Conservation (phyloP, 2,329 filamentous ascomycete genomes). For the Colletotrichum coccodes region DNA sequence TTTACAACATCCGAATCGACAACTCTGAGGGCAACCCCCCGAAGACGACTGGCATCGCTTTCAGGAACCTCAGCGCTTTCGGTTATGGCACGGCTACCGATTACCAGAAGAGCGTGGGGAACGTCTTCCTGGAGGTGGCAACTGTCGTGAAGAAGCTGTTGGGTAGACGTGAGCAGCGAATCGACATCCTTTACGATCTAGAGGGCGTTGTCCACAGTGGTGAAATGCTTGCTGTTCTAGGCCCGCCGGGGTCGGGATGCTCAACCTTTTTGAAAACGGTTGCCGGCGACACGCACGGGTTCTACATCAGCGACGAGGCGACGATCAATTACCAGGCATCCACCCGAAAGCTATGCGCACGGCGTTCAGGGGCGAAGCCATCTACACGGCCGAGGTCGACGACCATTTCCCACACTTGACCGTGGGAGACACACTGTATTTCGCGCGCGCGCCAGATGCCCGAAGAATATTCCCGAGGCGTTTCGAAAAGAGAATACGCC, state of each 20-base stretch:
- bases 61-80: conserved; percentile 54
- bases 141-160: conserved; percentile 40
- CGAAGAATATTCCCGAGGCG: conserved; percentile 56
- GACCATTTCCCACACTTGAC: conserved; percentile 69
- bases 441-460: conserved; percentile 66
- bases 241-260: conserved; percentile 66
- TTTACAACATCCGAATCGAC: conserved; percentile 39
- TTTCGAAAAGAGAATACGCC: conserved; percentile 51
- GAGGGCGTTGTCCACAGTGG: conserved; percentile 64
- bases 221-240: conserved; percentile 67
- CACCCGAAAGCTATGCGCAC: conserved; percentile 28
- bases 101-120: conserved; percentile 54
- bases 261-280: conserved; percentile 76
- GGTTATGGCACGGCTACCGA: conserved; percentile 53
- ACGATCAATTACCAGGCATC: conserved; percentile 31
- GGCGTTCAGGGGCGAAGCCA: conserved; percentile 65
- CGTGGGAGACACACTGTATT: conserved; percentile 70
- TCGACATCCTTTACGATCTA: conserved; percentile 61
- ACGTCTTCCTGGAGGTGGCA: conserved; percentile 42
- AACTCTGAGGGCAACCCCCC: conserved; percentile 38
- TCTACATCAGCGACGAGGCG: conserved; percentile 45
- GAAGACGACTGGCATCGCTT: conserved; percentile 50
- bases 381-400: conserved; percentile 74
- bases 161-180: conserved; percentile 39
- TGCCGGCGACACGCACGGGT: conserved; percentile 71